Percentiles rank a stretch among this genome's conserved stretches.
These are phyloP conservation scores for Alternaria sp. DNA, from an alignment of 2,329 filamentous ascomycete genomes.

Conservation along the genomic window DNA sequence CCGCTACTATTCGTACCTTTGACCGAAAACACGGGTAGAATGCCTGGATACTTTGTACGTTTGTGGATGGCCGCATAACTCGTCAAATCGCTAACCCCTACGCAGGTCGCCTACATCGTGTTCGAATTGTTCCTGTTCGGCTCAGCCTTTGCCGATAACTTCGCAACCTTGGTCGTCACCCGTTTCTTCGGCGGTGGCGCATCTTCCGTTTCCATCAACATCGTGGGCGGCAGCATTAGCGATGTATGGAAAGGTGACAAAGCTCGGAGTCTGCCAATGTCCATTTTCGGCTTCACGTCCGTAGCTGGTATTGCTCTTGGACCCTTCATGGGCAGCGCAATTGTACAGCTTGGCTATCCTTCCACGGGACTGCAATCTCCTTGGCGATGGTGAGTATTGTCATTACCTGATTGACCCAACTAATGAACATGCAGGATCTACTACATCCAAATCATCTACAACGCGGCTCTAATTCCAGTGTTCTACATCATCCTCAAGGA, in stretches of 20 bases:
- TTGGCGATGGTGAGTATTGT: constrained; percentile 49
- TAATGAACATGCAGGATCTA: constrained; percentile 46
- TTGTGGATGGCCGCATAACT: too few relatives aligned
- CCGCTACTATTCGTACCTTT: constrained; percentile 50
- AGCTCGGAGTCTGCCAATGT: constrained; percentile 53
- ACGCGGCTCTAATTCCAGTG: constrained; percentile 49
- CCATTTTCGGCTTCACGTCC: constrained; percentile 53
- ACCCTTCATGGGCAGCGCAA: constrained; percentile 51
- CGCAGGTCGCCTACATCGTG: constrained; percentile 48
- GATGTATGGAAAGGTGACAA: constrained; percentile 49
- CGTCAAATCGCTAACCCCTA: not conserved
- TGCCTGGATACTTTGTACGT: constrained; percentile 52
- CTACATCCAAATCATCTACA: constrained; percentile 54
- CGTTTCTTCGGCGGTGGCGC: constrained; percentile 54
- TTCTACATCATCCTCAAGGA: constrained; percentile 53
- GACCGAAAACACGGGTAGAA: constrained; percentile 53
- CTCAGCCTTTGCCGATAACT: constrained; percentile 54
- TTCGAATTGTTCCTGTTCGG: constrained; percentile 51
- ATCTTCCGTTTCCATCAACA: constrained; percentile 52
- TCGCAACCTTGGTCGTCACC: constrained; percentile 52
- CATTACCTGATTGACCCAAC: not conserved
- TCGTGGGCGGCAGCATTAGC: constrained; percentile 39
- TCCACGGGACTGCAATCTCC: constrained; percentile 23
- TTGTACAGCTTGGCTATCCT: constrained; percentile 46
- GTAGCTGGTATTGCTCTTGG: constrained; percentile 54